phyloP scores from a whole-genome alignment of 495 filamentous ascomycete genomes.

The Neohortaea acidophila region DNA sequence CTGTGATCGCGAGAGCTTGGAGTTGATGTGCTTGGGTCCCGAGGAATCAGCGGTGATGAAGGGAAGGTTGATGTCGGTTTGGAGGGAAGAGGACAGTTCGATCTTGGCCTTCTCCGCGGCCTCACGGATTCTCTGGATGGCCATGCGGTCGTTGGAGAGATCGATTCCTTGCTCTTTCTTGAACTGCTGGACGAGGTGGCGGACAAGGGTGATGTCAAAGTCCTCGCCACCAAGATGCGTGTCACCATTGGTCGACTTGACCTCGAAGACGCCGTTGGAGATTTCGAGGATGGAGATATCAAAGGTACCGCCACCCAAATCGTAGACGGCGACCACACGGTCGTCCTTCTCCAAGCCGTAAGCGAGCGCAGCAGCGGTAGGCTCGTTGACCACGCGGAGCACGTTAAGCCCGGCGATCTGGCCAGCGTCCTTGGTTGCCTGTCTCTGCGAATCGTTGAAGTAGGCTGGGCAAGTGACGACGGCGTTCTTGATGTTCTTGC shows the following conservation, averaged over 20 bases:
- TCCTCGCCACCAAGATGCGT: slow-evolving; percentile 99
- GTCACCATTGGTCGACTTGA: slow-evolving; percentile 95
- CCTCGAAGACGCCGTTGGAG: slow-evolving; percentile 95
- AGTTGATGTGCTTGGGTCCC: slow-evolving; percentile 95
- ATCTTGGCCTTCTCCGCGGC: slow-evolving; percentile 99
- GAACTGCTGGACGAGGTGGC: slow-evolving; percentile 87
- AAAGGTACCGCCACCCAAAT: slow-evolving; percentile 98
- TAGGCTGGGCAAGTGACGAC: slow-evolving; percentile 96
- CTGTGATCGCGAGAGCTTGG: slow-evolving; percentile 81
- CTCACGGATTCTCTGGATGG: slow-evolving; percentile 97
- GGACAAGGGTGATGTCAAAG: slow-evolving; percentile 93
- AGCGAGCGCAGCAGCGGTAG: slow-evolving; percentile 31
- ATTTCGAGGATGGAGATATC: slow-evolving; percentile 98
- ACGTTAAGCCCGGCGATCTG: slow-evolving; percentile 95
- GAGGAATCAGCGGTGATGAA: slow-evolving; percentile 95
- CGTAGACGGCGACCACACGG: slow-evolving; percentile 39
- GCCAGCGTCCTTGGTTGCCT: slow-evolving; percentile 97
- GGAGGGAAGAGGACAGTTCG: slow-evolving; percentile 87
- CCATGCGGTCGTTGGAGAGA: slow-evolving; percentile 88
- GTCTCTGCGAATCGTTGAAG: slow-evolving; percentile 99
- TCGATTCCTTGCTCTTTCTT: slow-evolving; percentile 92
- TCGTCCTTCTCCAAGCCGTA: slow-evolving; percentile 31
- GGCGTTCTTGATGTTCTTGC: slow-evolving; percentile 88
- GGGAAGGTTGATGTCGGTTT: slow-evolving; percentile 96
- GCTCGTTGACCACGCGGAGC: slow-evolving; percentile 87